Base-by-base conservation (phyloP, 371 early-diverging fungal species). In the Actinomucor elegans region DNA sequence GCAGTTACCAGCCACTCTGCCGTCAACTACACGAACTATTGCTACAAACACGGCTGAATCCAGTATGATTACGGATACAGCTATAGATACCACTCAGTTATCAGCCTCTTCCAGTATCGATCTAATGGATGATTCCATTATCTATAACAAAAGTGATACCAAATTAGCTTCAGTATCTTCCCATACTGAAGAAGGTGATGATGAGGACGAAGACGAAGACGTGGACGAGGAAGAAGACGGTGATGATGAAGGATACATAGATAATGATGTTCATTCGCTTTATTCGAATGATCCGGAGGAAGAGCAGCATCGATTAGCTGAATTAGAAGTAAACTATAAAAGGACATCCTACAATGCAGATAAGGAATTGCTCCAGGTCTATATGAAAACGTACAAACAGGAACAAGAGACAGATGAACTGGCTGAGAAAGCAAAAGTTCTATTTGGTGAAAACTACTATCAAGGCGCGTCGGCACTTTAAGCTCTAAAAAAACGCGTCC, bases 391-490 rank as follows among this genome's bases (percentile, higher is more conserved):
- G 32, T 46, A 46, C 23, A 46, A 11, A 17, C 23, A 36, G 17
- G 31, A 38, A 3, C 34, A 41, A 6, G 35, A 43, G 6, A 17
- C 20, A 5, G 40, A 52, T 21, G 65, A 64, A 11, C 11, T 54
- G 3, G 15, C 44, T 11, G 27, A 48, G 40, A 65, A 61, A 26
- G 53, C 57, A 15, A 52, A 44, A 45, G 17, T 62, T 15, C n/a
- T 66, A 34, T 52, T 66, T 20, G 66, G 66, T 7, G 47, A 47
- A 27, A 27, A 27, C 3, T 65, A 61, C 18, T 9, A 32, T 35
- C 36, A 46, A 35, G 24, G 27, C 14, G 9, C 23, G 17, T 32
- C 37, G 42, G 42, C n/a, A 8, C 15, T 27, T 17, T n/a, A 21
- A 29, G 15, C 14, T 42, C 27, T n/a, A 43, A 43, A 27, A 43